Percentiles rank a stretch among this genome's conserved stretches.
Conservation (phyloP, 345 rosid genomes). For the Corchorus olitorius region DNA sequence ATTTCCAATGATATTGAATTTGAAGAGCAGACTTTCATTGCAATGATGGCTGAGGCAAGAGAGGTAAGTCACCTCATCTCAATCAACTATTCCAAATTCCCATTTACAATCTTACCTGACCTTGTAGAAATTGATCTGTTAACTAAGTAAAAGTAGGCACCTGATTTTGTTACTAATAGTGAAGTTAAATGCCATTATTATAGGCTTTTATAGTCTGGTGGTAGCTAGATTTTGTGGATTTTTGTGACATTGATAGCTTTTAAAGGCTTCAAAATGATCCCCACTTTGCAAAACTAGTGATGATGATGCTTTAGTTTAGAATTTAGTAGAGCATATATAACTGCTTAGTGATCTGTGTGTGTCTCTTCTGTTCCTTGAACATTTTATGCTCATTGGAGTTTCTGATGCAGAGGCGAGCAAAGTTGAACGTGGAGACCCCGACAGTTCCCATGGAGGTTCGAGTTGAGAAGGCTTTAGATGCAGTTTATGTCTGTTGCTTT, state of each 20-base stretch:
- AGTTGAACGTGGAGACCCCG: slow-evolving; percentile 57
- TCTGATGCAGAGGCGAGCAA: slow-evolving; percentile 70
- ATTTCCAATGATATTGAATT: slow-evolving; percentile 85
- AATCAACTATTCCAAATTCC: neutral
- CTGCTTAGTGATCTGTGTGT: neutral
- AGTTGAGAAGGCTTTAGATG: slow-evolving; percentile 87
- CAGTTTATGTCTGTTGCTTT: slow-evolving; percentile 81
- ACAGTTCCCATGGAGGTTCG: slow-evolving; percentile 75
- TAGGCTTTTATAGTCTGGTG: neutral
- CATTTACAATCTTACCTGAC: neutral
- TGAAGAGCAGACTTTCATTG: slow-evolving; percentile 85
- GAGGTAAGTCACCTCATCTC: slow-evolving; percentile 51
- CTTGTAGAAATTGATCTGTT: neutral
- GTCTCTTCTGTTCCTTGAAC: neutral
- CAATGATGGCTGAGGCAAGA: slow-evolving; percentile 79
- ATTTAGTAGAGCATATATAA: neutral
- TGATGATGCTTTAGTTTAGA: neutral
- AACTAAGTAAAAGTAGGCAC: neutral
- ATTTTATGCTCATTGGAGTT: neutral
- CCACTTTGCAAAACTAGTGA: neutral
- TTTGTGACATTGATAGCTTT: neutral
- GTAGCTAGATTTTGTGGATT: slow-evolving; percentile 1
- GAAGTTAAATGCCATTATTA: neutral
- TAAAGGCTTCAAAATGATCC: neutral
- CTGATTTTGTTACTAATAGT: neutral